Evolutionary conservation across 164 flowering plant genomes (phyloP), one percentile per base, ranked within the genome.

Genomic region (Echeveria elegans): DNA sequence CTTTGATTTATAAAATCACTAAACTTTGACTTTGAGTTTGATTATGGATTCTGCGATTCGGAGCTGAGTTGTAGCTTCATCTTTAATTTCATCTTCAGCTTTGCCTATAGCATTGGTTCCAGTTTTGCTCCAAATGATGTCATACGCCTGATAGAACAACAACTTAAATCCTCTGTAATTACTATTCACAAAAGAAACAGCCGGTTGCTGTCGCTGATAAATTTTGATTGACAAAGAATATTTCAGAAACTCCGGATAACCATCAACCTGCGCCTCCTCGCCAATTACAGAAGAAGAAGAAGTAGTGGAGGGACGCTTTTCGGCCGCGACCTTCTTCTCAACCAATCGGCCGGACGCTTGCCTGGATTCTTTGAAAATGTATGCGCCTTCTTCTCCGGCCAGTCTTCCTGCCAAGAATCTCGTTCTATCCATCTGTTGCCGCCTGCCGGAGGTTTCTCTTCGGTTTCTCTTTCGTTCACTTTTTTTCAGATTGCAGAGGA

Each of bases 381-480:
- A 92, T 14, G 98, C 85, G 1, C 80, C n/a, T n/a, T n/a, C 91
- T 47, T 92, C 96, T 60, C 87, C 82, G 16, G 95, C 95, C 63
- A 88, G 80, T 82, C 98, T 82, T 53, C 91, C 91, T 15, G 87
- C 86, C 0, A 92, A 79, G 63, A 87, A 86, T 71, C 89, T 88
- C 98, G 88, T 92, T 41, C 41, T 40, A 12, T 0, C 45, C 14
- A n/a, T 40, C 45, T 40, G 15, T 40, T 16, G n/a, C n/a, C n/a
- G n/a, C n/a, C n/a, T n/a, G n/a, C n/a, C n/a, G 12, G 45, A 12
- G 10, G 15, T 16, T 4, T 4, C n/a, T n/a, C n/a, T n/a, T n/a
- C n/a, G n/a, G n/a, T n/a, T n/a, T n/a, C n/a, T 8, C 40, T 8
- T 36, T n/a, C 40, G 8, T 4, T 4, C 4, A 36, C 4, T 36